Conservation (phyloP, 2,329 filamentous ascomycete genomes). For the Neonectria faginata region DNA sequence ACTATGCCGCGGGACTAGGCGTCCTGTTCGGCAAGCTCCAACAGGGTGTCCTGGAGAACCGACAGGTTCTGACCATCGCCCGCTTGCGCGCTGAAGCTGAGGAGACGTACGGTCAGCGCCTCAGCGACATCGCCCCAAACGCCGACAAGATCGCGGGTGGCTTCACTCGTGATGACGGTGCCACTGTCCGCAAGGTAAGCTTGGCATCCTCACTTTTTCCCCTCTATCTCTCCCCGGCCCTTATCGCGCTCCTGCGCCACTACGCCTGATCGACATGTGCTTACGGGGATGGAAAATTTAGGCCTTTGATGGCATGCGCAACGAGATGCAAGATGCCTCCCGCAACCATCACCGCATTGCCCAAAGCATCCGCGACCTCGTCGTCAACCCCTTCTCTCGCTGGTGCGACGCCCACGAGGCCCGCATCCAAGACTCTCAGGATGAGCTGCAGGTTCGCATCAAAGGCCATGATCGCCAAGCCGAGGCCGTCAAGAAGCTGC, state of each 20-base stretch:
- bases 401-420: conserved; percentile 97
- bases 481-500: conserved; percentile 89
- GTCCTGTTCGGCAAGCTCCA: conserved; percentile 97
- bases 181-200: conserved; percentile 89
- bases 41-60: conserved; percentile 94
- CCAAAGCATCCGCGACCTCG: conserved; percentile 94
- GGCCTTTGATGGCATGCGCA: conserved; percentile 94
- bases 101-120: conserved; percentile 83
- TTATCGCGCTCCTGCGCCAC: conserved; percentile 8
- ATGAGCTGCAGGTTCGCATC: conserved; percentile 89
- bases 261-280: conserved; percentile 13
- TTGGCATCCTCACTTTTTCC: not conserved
- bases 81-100: conserved; percentile 96
- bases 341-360: conserved; percentile 95
- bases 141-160: conserved; percentile 86
- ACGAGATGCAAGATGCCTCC: conserved; percentile 91
- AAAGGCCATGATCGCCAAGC: conserved; percentile 94
- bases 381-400: conserved; percentile 91
- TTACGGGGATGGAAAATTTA: conserved; percentile 52
- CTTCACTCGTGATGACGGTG: conserved; percentile 92
- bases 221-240: not conserved
- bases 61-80: conserved; percentile 91
- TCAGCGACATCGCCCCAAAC: conserved; percentile 83
- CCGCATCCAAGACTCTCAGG: conserved; percentile 92
- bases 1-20: conserved; percentile 95